A percentile compares a stretch with the other conserved stretches of the same genome.
These are phyloP conservation scores for Fagopyrum homotropicum DNA, from an alignment of 148 eudicot species.

Conservation along the genomic window DNA sequence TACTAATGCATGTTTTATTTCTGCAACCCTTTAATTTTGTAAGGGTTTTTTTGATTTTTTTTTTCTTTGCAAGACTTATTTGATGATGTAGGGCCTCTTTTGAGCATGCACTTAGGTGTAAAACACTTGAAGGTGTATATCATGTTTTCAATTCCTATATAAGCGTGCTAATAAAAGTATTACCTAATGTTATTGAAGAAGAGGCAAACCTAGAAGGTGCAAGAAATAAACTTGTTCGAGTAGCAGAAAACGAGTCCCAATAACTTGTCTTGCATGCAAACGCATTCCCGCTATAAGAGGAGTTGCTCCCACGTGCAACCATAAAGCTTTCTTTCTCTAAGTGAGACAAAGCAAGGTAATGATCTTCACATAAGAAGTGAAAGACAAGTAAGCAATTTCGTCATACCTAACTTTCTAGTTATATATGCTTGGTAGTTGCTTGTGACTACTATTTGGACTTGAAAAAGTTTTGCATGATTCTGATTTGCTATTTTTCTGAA, in stretches of 20 bases:
- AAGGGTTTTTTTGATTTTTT: background rate
- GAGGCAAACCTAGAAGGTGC: conserved; percentile 67
- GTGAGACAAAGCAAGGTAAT: conserved; percentile 49
- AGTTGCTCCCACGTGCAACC: conserved; percentile 90
- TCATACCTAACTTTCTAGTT: background rate
- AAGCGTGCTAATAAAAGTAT: conserved; percentile 81
- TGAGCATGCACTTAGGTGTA: conserved; percentile 86
- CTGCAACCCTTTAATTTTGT: background rate
- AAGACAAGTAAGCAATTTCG: conserved; percentile 78
- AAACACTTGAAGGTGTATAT: conserved; percentile 82
- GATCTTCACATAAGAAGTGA: conserved; percentile 49
- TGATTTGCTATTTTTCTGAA: too few relatives aligned
- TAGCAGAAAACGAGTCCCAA: conserved; percentile 87
- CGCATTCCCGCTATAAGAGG: conserved; percentile 86
- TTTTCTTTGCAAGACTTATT: conserved; percentile 60
- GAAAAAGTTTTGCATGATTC: too few relatives aligned
- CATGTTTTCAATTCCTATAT: conserved; percentile 73
- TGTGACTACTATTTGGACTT: too few relatives aligned
- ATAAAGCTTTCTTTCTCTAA: conserved; percentile 53
- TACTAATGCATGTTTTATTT: too few relatives aligned
- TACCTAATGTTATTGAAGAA: conserved; percentile 83
- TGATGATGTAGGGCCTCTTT: conserved; percentile 85
- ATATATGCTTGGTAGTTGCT: too few relatives aligned
- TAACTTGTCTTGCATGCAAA: conserved; percentile 95
- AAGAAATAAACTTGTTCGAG: conserved; percentile 74